Evolutionary conservation across 352 stramenopile genomes (phyloP).

Genomic region (Phytophthora hibernalis): DNA sequence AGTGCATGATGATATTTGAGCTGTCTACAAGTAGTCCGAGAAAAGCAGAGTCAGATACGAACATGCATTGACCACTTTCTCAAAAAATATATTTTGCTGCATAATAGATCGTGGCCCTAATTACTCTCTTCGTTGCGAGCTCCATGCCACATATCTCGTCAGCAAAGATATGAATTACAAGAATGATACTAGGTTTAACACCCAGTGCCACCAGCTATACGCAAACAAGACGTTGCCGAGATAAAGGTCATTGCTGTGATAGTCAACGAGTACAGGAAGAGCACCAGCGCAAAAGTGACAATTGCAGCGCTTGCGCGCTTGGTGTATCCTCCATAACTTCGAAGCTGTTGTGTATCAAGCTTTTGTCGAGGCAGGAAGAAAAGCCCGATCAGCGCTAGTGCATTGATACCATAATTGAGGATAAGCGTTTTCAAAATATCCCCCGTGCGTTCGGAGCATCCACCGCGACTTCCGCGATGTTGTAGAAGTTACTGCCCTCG

Average conservation of each 20-base stretch:
- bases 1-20: too few species aligned
- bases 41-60: too few species aligned
- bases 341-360: slow-evolving; percentile 64
- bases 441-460: slow-evolving; percentile 25
- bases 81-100: too few species aligned
- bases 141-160: too few species aligned
- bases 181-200: slow-evolving; percentile 27
- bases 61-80: too few species aligned
- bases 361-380: slow-evolving; percentile 62
- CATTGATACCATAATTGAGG: slow-evolving; percentile 56
- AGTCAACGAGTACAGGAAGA: slow-evolving; percentile 59
- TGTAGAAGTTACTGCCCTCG: slow-evolving; percentile 48
- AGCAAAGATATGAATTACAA: slow-evolving; percentile 4
- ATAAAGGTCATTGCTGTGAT: slow-evolving; percentile 58
- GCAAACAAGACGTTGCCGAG: slow-evolving; percentile 37
- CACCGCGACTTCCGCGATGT: slow-evolving; percentile 18
- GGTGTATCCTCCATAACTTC: slow-evolving; percentile 70
- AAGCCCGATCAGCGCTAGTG: slow-evolving; percentile 39
- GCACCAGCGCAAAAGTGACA: slow-evolving; percentile 35
- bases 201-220: slow-evolving; percentile 44
- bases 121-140: too few species aligned
- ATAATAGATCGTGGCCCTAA: too few species aligned
- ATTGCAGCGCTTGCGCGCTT: slow-evolving; percentile 54
- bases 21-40: too few species aligned
- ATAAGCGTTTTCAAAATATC: slow-evolving; percentile 45